Evolutionary conservation across 345 rosid genomes (phyloP).

Genomic region (thale cress (Arabidopsis thaliana)): TAIR10.1 NC_003070.9:6931501-6932000

Average conservation of each 20-base stretch:
- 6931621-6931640: conserved; percentile 60
- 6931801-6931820: conserved; percentile 67
- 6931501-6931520: neutral
- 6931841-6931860: conserved; percentile 75
- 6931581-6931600: conserved; percentile 91
- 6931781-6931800: conserved; percentile 84
- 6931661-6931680: neutral
- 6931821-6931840: conserved; percentile 76
- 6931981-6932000: neutral
- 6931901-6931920: neutral
- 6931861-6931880: conserved; percentile 35
- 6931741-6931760: conserved; percentile 89
- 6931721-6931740: conserved; percentile 88
- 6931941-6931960: neutral
- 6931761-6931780: conserved; percentile 93
- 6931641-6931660: conserved; percentile 25
- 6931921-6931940: neutral
- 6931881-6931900: neutral
- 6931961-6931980: neutral
- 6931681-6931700: neutral
- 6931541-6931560: conserved; percentile 95
- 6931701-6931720: conserved; percentile 47
- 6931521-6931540: neutral
- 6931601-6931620: conserved; percentile 92
- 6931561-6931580: conserved; percentile 96